phyloP scores from a whole-genome alignment of 352 stramenopile species.

The Pythium angustatum region DNA sequence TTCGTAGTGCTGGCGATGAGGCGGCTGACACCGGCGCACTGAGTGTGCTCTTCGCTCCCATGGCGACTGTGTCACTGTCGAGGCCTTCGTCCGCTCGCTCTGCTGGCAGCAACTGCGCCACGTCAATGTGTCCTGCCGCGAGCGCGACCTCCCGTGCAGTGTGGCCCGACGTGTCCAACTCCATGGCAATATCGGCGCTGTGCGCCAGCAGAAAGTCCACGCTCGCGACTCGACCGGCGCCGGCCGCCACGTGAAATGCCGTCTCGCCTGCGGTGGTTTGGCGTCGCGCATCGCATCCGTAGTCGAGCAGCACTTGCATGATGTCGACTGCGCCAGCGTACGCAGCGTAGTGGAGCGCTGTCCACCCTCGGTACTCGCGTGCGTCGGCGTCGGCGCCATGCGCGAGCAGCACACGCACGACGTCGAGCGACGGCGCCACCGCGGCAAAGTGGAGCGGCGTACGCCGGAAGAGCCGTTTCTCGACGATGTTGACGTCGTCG shows the following conservation, averaged over 20 bases:
- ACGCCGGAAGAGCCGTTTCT: slow-evolving; percentile 70
- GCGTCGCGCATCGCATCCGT: slow-evolving; percentile 1
- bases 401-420: slow-evolving; percentile 41
- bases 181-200: background rate
- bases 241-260: slow-evolving; percentile 19
- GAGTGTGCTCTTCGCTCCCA: no score
- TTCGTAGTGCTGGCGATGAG: background rate
- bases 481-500: slow-evolving; percentile 53
- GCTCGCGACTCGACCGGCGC: background rate
- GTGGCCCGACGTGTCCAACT: background rate
- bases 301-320: slow-evolving; percentile 10
- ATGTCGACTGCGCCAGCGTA: slow-evolving; percentile 37
- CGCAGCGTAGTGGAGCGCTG: slow-evolving; percentile 51
- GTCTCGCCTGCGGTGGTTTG: slow-evolving; percentile 20
- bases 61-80: no score
- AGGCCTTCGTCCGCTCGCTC: background rate
- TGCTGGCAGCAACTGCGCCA: background rate
- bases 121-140: slow-evolving; percentile 1
- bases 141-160: background rate
- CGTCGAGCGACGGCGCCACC: slow-evolving; percentile 37
- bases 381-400: slow-evolving; percentile 42
- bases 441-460: slow-evolving; percentile 68
- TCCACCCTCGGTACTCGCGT: slow-evolving; percentile 62
- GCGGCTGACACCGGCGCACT: no score
- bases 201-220: slow-evolving; percentile 5